Percentiles rank a stretch among this genome's conserved stretches.
These are phyloP conservation scores for Ganoderma sinense DNA, from an alignment of 1,284 basidiomycete species.

Conservation along the genomic window DNA sequence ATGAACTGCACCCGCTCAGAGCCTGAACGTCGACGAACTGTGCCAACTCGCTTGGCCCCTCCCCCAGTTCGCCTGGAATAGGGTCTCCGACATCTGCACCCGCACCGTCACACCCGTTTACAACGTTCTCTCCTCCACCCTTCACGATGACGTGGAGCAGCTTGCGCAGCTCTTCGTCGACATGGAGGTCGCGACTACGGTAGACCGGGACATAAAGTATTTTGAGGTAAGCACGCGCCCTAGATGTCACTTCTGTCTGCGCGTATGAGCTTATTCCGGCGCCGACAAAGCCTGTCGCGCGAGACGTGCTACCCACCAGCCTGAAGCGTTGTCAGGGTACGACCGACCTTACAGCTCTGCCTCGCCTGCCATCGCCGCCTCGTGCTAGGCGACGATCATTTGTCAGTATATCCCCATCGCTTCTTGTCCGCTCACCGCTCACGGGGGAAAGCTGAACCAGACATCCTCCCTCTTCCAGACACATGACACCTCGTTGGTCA, in stretches of 20 bases:
- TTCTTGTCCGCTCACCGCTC: neutral
- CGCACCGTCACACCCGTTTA: constrained; percentile 39
- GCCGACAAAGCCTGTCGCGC: constrained; percentile 21
- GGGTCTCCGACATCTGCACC: constrained; percentile 37
- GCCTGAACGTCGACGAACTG: constrained; percentile 37
- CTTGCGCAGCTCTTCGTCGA: constrained; percentile 39
- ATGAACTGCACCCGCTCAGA: constrained; percentile 24
- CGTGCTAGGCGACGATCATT: constrained; percentile 24
- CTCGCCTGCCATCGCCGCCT: constrained; percentile 17
- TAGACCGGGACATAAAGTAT: constrained; percentile 16
- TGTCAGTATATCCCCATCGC: constrained; percentile 13
- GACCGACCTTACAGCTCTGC: constrained; percentile 11
- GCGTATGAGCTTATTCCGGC: constrained; percentile 3
- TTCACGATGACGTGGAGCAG: constrained; percentile 40
- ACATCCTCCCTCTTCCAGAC: constrained; percentile 13
- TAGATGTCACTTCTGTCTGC: neutral
- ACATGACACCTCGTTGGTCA: constrained; percentile 26
- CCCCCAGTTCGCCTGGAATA: constrained; percentile 37
- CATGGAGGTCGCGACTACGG: constrained; percentile 24
- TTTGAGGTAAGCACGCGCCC: constrained; percentile 22
- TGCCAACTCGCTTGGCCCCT: constrained; percentile 32
- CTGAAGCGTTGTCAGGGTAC: constrained; percentile 13
- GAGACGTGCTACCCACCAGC: constrained; percentile 24
- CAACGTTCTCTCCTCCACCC: constrained; percentile 30
- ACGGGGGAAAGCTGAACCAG: neutral